Base-by-base conservation (phyloP, 2,329 filamentous ascomycete genomes). In the Phaeosphaeria sp. region DNA sequence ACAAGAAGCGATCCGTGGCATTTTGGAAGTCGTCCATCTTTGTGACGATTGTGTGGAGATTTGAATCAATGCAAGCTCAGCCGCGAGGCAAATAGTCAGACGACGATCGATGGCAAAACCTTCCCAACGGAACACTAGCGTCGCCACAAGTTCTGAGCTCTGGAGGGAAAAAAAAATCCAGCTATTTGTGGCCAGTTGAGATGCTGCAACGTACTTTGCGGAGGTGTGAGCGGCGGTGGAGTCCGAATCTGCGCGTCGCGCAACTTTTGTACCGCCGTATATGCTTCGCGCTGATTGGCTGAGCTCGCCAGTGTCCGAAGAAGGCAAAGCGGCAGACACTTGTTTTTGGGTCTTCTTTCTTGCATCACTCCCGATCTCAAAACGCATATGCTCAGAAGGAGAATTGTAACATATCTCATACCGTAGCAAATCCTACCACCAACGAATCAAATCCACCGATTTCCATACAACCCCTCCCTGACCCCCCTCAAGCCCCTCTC, bases 1-100 rank as follows among this genome's bases (percentile, higher is more conserved):
- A 24, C 9, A 69, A 6, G 9, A 69, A 69, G 15, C 50, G 55
- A 9, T 64, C 54, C 5, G 64, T 69, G 1, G 56, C 45, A 36
- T 21, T 30, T 18, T 67, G 55, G 21, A 68, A 69, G n/a, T 68
- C 62, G 2, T 40, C 49, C 63, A 67, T 69, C 5, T 40, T 51
- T 30, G 7, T n/a, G 20, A 24, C 24, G 15, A 17, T n/a, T 4
- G 9, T 24, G n/a, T 22, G 30, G 22, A 11, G 20, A 17, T 5
- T 46, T 11, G 4, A 6, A 17, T 17, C 3, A 21, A 25, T 25
- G 8, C 15, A 46, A 17, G 9, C 4, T 11, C 3, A 15, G 40
- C 18, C 11, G 40, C n/a, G 40, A 43, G n/a, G 40, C 11, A 43
- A 20, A 11, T 2, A 5, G 2, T 43, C 17, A 18, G n/a, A 18